Evolutionary conservation across 768 basidiomycete species (phyloP).

Genomic region (Suillus occidentalis): DNA sequence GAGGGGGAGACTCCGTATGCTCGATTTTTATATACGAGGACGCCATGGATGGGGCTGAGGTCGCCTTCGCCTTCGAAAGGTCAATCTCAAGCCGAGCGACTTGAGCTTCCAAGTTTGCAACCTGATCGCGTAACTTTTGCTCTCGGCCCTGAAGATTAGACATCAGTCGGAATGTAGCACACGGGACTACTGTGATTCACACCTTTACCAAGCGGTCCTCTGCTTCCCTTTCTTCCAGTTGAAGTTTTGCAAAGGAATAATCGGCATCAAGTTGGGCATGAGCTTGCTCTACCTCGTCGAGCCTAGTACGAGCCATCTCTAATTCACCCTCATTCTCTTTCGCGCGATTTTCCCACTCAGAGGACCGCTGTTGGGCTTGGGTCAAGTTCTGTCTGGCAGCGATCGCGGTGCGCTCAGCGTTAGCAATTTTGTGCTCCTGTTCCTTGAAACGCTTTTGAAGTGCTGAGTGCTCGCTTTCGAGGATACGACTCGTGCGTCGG

Average conservation of each 20-base stretch:
- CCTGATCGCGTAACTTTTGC: constrained; percentile 64
- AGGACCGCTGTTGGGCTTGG: constrained; percentile 74
- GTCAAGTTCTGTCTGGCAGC: constrained; percentile 62
- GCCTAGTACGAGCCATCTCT: constrained; percentile 54
- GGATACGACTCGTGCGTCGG: constrained; percentile 46
- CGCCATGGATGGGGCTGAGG: constrained; percentile 27
- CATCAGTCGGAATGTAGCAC: constrained; percentile 8
- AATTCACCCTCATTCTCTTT: constrained; percentile 68
- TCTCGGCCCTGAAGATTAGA: constrained; percentile 60
- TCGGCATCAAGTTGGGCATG: constrained; percentile 71
- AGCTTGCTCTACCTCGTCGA: constrained; percentile 68
- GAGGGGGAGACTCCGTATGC: constrained; percentile 46
- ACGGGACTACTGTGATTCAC: constrained; percentile 12
- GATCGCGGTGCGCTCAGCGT: constrained; percentile 58
- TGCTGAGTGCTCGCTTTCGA: constrained; percentile 66
- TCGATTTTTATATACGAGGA: constrained; percentile 42
- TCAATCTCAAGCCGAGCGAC: constrained; percentile 58
- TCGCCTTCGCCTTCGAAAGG: constrained; percentile 46
- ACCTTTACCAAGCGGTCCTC: constrained; percentile 71
- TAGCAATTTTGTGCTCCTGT: constrained; percentile 59
- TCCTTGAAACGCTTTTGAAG: constrained; percentile 77
- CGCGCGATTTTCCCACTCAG: constrained; percentile 80
- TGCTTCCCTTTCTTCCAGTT: constrained; percentile 76
- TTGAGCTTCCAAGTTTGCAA: constrained; percentile 60
- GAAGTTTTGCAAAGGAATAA: constrained; percentile 61